Conservation (phyloP, 306 rosid species). For the Fragaria vesca region DNA sequence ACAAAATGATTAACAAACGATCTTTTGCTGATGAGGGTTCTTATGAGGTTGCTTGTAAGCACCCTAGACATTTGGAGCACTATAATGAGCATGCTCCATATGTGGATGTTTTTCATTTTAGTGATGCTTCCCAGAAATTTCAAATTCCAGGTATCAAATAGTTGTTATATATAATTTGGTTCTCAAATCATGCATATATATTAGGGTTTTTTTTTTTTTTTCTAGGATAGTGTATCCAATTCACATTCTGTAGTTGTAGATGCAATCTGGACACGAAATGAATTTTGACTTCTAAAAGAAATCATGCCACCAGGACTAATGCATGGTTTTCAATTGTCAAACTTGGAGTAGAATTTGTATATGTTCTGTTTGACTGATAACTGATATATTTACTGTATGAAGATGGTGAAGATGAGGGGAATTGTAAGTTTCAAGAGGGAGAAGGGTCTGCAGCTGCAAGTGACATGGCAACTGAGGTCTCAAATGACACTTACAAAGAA, state of each 20-base stretch:
- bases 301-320: background rate
- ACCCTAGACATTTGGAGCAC: constrained; percentile 28
- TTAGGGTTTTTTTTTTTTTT: too few species aligned
- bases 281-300: constrained; percentile 5
- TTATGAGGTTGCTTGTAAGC: constrained; percentile 34
- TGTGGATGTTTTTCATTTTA: constrained; percentile 9
- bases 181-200: constrained; percentile 3
- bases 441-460: constrained; percentile 12
- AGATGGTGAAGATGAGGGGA: constrained; percentile 29
- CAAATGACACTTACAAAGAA: constrained; percentile 9
- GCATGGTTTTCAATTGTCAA: background rate
- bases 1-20: constrained; percentile 34
- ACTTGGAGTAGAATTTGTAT: background rate
- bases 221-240: background rate
- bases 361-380: constrained; percentile 4
- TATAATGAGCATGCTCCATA: constrained; percentile 18
- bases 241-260: background rate
- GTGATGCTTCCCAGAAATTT: constrained; percentile 15
- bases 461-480: constrained; percentile 14
- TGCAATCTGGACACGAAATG: background rate
- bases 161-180: background rate
- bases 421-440: constrained; percentile 24
- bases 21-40: constrained; percentile 29
- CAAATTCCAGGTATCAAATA: constrained; percentile 28
- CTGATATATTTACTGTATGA: constrained; percentile 26